Conservation (phyloP, 2,329 filamentous ascomycete species). For the Microcyclosporella mali region DNA sequence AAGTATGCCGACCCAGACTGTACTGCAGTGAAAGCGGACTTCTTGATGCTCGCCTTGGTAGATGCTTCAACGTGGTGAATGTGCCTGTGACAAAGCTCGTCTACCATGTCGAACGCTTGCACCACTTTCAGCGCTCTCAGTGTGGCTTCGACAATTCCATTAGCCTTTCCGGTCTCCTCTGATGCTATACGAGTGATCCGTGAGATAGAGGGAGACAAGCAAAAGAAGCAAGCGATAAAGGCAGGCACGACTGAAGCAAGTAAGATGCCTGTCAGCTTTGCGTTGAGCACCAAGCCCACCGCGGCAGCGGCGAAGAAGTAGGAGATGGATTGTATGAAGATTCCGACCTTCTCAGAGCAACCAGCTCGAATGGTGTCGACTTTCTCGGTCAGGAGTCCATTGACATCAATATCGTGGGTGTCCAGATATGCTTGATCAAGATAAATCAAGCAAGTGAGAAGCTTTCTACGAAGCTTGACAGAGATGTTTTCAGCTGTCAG, state of each 20-base stretch:
- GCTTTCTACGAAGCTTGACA: conserved; percentile 40
- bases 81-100: conserved; percentile 36
- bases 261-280: conserved; percentile 38
- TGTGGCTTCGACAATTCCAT: conserved; percentile 41
- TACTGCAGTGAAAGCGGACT: conserved; percentile 36
- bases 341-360: conserved; percentile 43
- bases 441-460: conserved; percentile 44
- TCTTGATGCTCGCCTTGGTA: conserved; percentile 35
- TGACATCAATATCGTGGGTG: conserved; percentile 45
- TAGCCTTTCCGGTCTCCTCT: conserved; percentile 37
- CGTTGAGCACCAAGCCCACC: conserved; percentile 41
- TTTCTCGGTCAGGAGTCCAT: conserved; percentile 41
- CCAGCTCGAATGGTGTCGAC: conserved; percentile 32
- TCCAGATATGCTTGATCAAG: conserved; percentile 51
- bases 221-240: conserved; percentile 39
- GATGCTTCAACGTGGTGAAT: conserved; percentile 30
- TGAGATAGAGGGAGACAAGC: conserved; percentile 39
- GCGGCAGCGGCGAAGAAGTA: conserved; percentile 43
- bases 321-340: conserved; percentile 42
- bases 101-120: conserved; percentile 44
- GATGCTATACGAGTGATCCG: conserved; percentile 36
- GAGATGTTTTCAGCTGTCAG: conserved; percentile 47
- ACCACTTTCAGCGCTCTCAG: conserved; percentile 43
- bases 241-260: conserved; percentile 45
- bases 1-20: conserved; percentile 43